Conservation (phyloP, 169 alveolate species). For the Plasmodium vinckei region DNA sequence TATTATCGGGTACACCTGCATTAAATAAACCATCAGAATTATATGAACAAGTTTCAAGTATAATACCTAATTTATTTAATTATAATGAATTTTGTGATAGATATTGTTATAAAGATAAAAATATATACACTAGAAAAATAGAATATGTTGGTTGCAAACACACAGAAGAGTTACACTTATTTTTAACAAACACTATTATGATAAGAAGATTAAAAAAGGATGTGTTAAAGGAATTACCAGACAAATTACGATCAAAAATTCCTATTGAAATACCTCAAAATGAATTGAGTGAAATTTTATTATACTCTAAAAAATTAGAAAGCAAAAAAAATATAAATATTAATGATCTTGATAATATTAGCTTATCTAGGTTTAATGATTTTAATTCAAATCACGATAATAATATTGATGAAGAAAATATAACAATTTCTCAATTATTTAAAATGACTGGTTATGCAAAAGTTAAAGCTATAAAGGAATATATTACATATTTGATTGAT, state of each 20-base stretch:
- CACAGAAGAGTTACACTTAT: conserved; percentile 88
- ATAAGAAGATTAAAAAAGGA: conserved; percentile 95
- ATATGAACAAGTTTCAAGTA: conserved; percentile 90
- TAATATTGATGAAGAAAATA: conserved; percentile 71
- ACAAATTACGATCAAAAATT: conserved; percentile 92
- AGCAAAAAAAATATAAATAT: conserved; percentile 6
- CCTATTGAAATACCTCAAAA: conserved; percentile 88
- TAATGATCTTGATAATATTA: conserved; percentile 20
- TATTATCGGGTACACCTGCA: conserved; percentile 97
- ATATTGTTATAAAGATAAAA: conserved; percentile 83
- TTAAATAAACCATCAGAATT: conserved; percentile 94
- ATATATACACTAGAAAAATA: conserved; percentile 83
- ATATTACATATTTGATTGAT: conserved; percentile 92
- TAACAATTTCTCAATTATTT: conserved; percentile 85
- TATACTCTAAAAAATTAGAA: conserved; percentile 45
- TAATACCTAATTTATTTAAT: conserved; percentile 85
- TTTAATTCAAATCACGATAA: conserved; percentile 16
- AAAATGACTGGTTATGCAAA: conserved; percentile 96
- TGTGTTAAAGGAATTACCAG: conserved; percentile 95
- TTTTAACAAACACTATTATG: conserved; percentile 90
- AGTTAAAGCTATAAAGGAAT: conserved; percentile 92
- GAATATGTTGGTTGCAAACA: conserved; percentile 89
- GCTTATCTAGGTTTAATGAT: conserved; percentile 10
- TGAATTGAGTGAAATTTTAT: conserved; percentile 61
- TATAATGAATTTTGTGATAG: conserved; percentile 84